phyloP scores from a whole-genome alignment of 2,329 filamentous ascomycete genomes.

The Mollisia scopiformis region DNA sequence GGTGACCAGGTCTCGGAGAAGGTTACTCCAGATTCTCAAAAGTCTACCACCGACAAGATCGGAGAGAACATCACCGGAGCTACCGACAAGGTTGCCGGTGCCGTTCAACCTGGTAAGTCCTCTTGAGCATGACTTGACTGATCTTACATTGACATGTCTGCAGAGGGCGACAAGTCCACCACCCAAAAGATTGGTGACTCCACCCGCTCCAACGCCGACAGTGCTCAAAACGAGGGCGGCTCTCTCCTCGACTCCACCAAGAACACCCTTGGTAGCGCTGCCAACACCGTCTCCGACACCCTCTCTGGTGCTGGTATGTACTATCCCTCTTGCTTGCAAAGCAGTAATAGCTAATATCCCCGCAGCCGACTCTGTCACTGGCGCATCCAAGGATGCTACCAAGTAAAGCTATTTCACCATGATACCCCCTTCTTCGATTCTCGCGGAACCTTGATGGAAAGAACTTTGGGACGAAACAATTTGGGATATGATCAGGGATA shows the following conservation, averaged over 20 bases:
- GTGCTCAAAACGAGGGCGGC: conserved; percentile 44
- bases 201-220: conserved; percentile 43
- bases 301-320: conserved; percentile 30
- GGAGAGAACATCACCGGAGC: conserved; percentile 47
- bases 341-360: neutral
- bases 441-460: conserved; percentile 4
- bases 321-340: neutral
- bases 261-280: conserved; percentile 41
- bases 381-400: conserved; percentile 13
- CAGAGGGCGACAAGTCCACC: conserved; percentile 45
- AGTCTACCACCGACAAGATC: conserved; percentile 44
- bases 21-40: conserved; percentile 56
- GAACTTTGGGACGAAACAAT: conserved; percentile 4
- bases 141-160: conserved; percentile 9
- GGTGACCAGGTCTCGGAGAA: conserved; percentile 52
- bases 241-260: conserved; percentile 43
- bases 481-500: neutral
- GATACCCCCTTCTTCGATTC: conserved; percentile 14
- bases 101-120: conserved; percentile 46
- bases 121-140: neutral
- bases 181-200: conserved; percentile 50
- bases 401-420: conserved; percentile 14
- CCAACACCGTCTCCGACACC: conserved; percentile 24
- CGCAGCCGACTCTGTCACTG: conserved; percentile 19
- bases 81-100: conserved; percentile 48